Percentiles rank a stretch among this genome's conserved stretches.
Evolutionary conservation across 495 filamentous ascomycete species (phyloP).

Genomic region (Friedmanniomyces simplex): DNA sequence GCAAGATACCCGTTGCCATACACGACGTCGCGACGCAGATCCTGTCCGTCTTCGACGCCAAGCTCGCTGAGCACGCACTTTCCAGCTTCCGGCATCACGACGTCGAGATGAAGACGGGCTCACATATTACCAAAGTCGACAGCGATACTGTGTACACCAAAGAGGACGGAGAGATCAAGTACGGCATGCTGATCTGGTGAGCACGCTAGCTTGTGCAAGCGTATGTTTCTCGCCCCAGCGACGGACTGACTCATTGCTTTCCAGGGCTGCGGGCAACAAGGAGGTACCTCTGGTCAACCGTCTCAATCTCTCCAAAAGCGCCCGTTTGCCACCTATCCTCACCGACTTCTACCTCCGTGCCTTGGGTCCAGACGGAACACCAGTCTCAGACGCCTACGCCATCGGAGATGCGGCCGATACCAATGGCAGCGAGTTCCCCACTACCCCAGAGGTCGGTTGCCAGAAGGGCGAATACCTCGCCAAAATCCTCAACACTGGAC

Average conservation of each 20-base stretch:
- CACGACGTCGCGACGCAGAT: conserved; percentile 29
- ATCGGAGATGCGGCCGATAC: conserved; percentile 29
- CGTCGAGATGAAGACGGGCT: conserved; percentile 23
- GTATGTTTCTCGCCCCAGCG: not conserved
- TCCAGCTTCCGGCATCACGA: conserved; percentile 15
- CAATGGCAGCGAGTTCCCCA: conserved; percentile 16
- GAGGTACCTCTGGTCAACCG: conserved; percentile 16
- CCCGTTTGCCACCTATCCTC: conserved; percentile 20
- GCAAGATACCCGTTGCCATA: conserved; percentile 21
- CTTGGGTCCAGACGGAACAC: conserved; percentile 4
- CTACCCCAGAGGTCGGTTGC: conserved; percentile 25
- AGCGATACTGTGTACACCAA: conserved; percentile 21
- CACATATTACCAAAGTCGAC: conserved; percentile 26
- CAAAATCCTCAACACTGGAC: conserved; percentile 16
- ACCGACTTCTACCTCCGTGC: conserved; percentile 26
- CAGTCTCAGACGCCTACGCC: conserved; percentile 19
- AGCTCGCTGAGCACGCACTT: conserved; percentile 28
- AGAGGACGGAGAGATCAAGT: conserved; percentile 22
- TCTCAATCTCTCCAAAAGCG: conserved; percentile 22
- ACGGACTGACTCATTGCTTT: too few relatives aligned
- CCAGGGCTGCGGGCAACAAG: conserved; percentile 26
- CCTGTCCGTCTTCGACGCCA: conserved; percentile 24
- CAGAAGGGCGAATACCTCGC: conserved; percentile 28
- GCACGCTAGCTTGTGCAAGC: not conserved
- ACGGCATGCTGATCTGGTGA: conserved; percentile 27